These are phyloP conservation scores for Kokia cookei DNA, from an alignment of 441 rosid genomes.

Conservation along the genomic window DNA sequence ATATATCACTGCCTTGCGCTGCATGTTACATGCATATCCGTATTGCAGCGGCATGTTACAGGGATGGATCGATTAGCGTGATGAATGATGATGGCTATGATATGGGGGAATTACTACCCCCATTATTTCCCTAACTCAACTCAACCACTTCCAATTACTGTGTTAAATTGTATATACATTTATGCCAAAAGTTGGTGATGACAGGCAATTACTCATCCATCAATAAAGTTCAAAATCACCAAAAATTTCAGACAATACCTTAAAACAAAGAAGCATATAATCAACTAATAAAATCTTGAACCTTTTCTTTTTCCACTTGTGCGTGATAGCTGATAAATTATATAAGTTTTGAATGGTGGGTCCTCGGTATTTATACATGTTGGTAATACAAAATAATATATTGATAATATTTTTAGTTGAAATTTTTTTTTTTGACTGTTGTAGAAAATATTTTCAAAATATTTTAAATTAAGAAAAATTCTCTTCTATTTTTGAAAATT, in stretches of 20 bases:
- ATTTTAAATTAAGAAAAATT: too few relatives aligned
- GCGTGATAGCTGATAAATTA: neutral
- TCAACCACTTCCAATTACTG: neutral
- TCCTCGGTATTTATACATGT: too few relatives aligned
- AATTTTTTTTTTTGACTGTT: too few relatives aligned
- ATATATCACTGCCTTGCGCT: neutral
- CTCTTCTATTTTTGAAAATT: too few relatives aligned
- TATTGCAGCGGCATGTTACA: neutral
- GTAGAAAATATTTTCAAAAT: too few relatives aligned
- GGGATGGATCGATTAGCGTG: neutral
- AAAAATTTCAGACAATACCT: neutral
- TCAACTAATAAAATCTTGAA: neutral
- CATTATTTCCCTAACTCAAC: neutral
- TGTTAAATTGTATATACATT: neutral
- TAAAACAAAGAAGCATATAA: neutral
- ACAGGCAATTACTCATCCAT: neutral
- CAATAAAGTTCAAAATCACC: neutral
- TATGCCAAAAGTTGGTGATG: neutral
- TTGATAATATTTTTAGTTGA: too few relatives aligned
- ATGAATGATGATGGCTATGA: neutral
- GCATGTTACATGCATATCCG: neutral
- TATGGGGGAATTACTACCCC: neutral
- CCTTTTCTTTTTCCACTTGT: neutral
- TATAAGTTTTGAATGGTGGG: too few relatives aligned
- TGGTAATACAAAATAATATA: too few relatives aligned